These are phyloP conservation scores for Abrus pulchellus DNA, from an alignment of 306 rosid genomes.

Conservation along the genomic window DNA sequence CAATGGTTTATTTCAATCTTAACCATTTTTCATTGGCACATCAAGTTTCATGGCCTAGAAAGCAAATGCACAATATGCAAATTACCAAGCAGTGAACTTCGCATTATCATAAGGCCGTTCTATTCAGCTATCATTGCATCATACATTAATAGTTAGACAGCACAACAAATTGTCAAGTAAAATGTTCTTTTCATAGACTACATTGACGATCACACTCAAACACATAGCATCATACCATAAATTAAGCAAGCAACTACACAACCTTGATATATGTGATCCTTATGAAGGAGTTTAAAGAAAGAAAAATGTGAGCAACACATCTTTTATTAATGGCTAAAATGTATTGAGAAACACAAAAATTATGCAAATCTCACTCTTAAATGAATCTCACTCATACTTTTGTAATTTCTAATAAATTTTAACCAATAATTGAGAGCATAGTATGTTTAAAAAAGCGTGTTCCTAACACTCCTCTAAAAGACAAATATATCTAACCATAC, in stretches of 20 bases:
- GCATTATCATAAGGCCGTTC: neutral
- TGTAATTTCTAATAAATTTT: too few relatives aligned
- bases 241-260: neutral
- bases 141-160: neutral
- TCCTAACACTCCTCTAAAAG: too few relatives aligned
- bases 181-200: neutral
- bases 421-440: too few relatives aligned
- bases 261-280: neutral
- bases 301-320: too few relatives aligned
- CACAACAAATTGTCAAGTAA: neutral
- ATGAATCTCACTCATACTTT: too few relatives aligned
- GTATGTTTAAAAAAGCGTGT: too few relatives aligned
- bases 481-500: neutral
- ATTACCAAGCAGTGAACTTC: neutral
- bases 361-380: too few relatives aligned
- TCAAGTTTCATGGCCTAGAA: constrained; percentile 22
- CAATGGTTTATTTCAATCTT: neutral
- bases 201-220: too few relatives aligned
- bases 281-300: neutral
- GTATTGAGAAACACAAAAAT: too few relatives aligned
- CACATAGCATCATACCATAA: neutral
- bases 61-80: neutral
- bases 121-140: constrained; percentile 13
- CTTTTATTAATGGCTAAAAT: too few relatives aligned
- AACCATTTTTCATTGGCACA: constrained; percentile 6